Evolutionary conservation across 441 rosid species (phyloP), one percentile per base, ranked within the genome.

Genomic region (Pelargonium australe): DNA sequence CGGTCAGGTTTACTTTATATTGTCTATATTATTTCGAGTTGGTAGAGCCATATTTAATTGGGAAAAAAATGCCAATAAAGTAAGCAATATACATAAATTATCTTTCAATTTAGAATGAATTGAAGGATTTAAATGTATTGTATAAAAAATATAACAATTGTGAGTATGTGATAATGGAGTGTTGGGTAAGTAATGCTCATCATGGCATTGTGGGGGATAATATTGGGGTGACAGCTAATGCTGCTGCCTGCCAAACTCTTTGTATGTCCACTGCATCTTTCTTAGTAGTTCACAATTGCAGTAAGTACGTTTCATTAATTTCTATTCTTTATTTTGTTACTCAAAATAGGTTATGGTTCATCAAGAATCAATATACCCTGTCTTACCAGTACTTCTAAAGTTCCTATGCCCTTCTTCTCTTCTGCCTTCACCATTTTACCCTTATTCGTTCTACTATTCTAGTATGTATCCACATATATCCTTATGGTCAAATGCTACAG

Each of bases 381-480:
- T 51, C 57, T 51, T 51, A 13, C 16, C 57, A 14, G n/a, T n/a
- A 51, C 19, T 51, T 51, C 19, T n/a, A n/a, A 51, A 28, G 34
- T 51, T 5, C 57, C 12, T 13, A n/a, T 51, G 17, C 14, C 34
- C 34, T 28, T 51, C 57, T 5, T 51, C n/a, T 51, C 57, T 51
- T 51, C 14, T 51, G 19, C 6, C 6, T 51, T 51, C 14, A 57
- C 20, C 20, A 57, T 19, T 51, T 51, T 53, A 7, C 25, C 20
- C 28, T 17, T 57, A 57, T 25, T 17, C 62, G 8, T 57, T 57
- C 20, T 7, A 57, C 62, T 57, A 19, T 17, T 57, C 28, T 57
- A 55, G 62, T 16, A 57, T 57, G 62, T 19, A 4, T 16, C 25
- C 62, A 57, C 62, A 57, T 17, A 57, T 57, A 57, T 19, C 62